Percentiles rank a stretch among this genome's conserved stretches.
Evolutionary conservation across 75 land plant genomes (phyloP).

Genomic region (Gnetum montanum): DNA sequence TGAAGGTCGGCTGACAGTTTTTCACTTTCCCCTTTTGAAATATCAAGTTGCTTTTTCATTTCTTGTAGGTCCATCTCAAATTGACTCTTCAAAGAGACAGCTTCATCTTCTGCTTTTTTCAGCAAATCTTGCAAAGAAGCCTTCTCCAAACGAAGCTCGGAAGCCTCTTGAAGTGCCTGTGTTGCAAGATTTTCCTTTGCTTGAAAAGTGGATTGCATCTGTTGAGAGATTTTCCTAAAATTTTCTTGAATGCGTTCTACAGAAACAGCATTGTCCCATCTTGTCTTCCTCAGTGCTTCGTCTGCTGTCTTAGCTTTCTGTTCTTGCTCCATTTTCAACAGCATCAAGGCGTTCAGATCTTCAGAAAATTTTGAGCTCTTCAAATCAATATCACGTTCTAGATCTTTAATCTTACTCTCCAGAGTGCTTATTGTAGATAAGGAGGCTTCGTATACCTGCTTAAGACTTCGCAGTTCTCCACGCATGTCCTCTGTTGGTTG

Average conservation of each 20-base stretch:
- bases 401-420: slow-evolving; percentile 35
- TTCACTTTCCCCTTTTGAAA: slow-evolving; percentile 21
- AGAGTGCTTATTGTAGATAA: slow-evolving; percentile 32
- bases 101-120: slow-evolving; percentile 30
- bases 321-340: slow-evolving; percentile 54
- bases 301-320: slow-evolving; percentile 59
- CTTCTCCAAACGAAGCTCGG: slow-evolving; percentile 38
- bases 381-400: slow-evolving; percentile 51
- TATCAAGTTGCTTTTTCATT: slow-evolving; percentile 15
- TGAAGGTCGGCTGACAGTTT: slow-evolving; percentile 22
- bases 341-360: slow-evolving; percentile 37
- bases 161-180: slow-evolving; percentile 46
- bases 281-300: slow-evolving; percentile 42
- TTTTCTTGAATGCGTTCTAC: slow-evolving; percentile 69
- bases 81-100: slow-evolving; percentile 21
- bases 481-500: slow-evolving; percentile 44
- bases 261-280: slow-evolving; percentile 37
- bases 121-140: slow-evolving; percentile 29
- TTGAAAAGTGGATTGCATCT: slow-evolving; percentile 48
- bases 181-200: slow-evolving; percentile 53
- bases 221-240: slow-evolving; percentile 37
- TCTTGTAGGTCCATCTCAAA: slow-evolving; percentile 23
- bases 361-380: slow-evolving; percentile 36
- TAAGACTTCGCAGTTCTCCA: slow-evolving; percentile 52
- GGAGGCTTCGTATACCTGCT: slow-evolving; percentile 36